Evolutionary conservation across 768 basidiomycete species (phyloP).

Genomic region (Lanmaoa rubissima): DNA sequence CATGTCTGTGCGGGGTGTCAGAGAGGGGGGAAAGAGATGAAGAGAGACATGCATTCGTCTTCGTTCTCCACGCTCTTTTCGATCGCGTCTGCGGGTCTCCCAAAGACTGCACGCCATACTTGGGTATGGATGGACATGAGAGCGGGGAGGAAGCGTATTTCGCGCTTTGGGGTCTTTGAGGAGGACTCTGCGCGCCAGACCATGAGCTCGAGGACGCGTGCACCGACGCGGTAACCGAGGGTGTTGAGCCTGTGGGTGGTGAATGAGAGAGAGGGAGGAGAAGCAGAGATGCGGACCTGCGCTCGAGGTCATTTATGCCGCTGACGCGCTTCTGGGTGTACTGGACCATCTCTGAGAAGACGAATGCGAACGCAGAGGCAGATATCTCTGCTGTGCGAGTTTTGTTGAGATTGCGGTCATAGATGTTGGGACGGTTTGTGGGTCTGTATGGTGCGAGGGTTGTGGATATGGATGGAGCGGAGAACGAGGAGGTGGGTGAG

Average conservation of each 20-base stretch:
- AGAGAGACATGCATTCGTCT: slow-evolving; percentile 75
- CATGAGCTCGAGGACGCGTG: slow-evolving; percentile 83
- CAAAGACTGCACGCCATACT: slow-evolving; percentile 93
- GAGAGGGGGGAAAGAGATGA: neutral
- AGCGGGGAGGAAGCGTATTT: slow-evolving; percentile 85
- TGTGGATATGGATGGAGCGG: slow-evolving; percentile 38
- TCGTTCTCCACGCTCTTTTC: slow-evolving; percentile 96
- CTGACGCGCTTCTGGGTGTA: slow-evolving; percentile 95
- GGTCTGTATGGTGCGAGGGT: slow-evolving; percentile 42
- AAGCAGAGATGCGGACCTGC: slow-evolving; percentile 53
- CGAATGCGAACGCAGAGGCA: slow-evolving; percentile 78
- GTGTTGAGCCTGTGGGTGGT: slow-evolving; percentile 68
- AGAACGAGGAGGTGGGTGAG: slow-evolving; percentile 53
- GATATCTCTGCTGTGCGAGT: slow-evolving; percentile 82
- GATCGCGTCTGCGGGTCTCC: slow-evolving; percentile 89
- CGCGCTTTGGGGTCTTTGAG: slow-evolving; percentile 89
- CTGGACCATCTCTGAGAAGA: slow-evolving; percentile 91
- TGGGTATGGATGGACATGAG: slow-evolving; percentile 95
- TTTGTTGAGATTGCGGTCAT: slow-evolving; percentile 89
- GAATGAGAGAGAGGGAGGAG: neutral
- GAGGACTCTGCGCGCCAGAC: slow-evolving; percentile 73
- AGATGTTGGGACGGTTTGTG: slow-evolving; percentile 66
- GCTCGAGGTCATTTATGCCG: slow-evolving; percentile 94
- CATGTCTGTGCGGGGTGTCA: slow-evolving; percentile 65
- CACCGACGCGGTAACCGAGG: slow-evolving; percentile 90